A percentile compares a stretch with the other conserved stretches of the same genome.
Evolutionary conservation across 2,329 filamentous ascomycete genomes (phyloP).

Genomic region (Hypomyces perniciosus): DNA sequence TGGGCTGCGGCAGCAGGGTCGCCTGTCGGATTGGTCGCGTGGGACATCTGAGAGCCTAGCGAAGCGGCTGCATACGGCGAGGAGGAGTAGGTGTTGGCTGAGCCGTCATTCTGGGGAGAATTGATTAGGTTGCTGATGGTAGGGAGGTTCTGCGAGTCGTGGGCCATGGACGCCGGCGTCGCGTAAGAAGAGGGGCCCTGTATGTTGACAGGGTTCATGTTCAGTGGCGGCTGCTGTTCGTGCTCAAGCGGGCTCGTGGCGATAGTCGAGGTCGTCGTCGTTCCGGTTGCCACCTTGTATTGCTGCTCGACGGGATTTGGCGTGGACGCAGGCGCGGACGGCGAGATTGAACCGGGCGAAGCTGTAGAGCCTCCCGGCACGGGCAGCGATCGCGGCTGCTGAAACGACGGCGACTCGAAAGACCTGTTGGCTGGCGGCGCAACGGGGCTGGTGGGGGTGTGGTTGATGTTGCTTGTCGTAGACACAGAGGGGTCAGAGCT

Average conservation of each 20-base stretch:
- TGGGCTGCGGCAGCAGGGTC: constrained; percentile 13
- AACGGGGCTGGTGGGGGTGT: constrained; percentile 51
- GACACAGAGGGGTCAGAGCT: constrained; percentile 62
- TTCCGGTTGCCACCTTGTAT: not conserved
- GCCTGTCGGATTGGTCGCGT: constrained; percentile 10
- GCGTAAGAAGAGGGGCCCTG: constrained; percentile 21
- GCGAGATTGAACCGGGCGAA: constrained; percentile 13
- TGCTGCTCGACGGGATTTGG: constrained; percentile 3
- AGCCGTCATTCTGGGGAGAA: constrained; percentile 36
- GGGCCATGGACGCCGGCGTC: constrained; percentile 24
- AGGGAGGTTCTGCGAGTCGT: constrained; percentile 63
- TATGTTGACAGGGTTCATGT: constrained; percentile 23
- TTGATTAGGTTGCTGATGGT: constrained; percentile 83
- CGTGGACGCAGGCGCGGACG: constrained; percentile 17
- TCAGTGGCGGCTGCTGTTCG: constrained; percentile 28
- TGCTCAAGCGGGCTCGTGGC: constrained; percentile 20
- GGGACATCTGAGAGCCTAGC: constrained; percentile 9
- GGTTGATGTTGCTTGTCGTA: constrained; percentile 6
- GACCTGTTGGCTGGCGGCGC: constrained; percentile 39
- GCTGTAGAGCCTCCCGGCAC: constrained; percentile 11
- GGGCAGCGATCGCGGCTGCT: constrained; percentile 18
- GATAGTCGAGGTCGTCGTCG: constrained; percentile 3
- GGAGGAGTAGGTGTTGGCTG: constrained; percentile 21
- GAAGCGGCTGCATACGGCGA: constrained; percentile 16
- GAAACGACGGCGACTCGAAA: constrained; percentile 36